Conservation (phyloP, 2,329 filamentous ascomycete genomes). For the Trichoderma sp. region DNA sequence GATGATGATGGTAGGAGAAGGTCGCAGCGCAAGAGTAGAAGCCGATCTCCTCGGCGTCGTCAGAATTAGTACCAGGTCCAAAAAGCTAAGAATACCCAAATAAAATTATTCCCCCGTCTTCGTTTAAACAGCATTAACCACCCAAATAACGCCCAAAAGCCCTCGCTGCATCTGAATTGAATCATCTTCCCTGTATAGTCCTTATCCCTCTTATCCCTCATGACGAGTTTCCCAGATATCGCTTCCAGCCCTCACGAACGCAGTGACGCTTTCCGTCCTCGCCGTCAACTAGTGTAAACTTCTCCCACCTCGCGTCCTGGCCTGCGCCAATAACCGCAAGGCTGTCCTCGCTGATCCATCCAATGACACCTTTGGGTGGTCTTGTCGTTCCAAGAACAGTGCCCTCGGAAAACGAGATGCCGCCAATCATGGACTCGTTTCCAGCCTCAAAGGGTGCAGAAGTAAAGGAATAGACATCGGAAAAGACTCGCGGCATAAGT, state of each 20-base stretch:
- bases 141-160: neutral
- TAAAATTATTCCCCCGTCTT: conserved; percentile 11
- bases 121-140: neutral
- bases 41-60: conserved; percentile 44
- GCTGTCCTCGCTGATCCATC: conserved; percentile 76
- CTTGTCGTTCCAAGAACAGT: conserved; percentile 53
- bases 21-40: conserved; percentile 40
- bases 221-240: conserved; percentile 60
- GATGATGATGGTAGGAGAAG: conserved; percentile 26
- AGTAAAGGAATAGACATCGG: conserved; percentile 84
- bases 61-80: conserved; percentile 27
- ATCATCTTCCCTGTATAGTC: neutral
- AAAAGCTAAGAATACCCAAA: conserved; percentile 16
- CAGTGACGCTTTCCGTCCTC: conserved; percentile 68
- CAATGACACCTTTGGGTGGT: conserved; percentile 79
- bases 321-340: conserved; percentile 79
- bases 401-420: conserved; percentile 45
- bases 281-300: conserved; percentile 70
- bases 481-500: conserved; percentile 82
- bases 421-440: conserved; percentile 62
- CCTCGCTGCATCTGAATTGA: neutral
- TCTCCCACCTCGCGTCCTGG: conserved; percentile 82
- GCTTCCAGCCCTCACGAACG: conserved; percentile 77
- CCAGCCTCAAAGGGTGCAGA: conserved; percentile 81
- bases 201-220: neutral